Evolutionary conservation across 148 eudicot species (phyloP).

Genomic region (Rhododendron ferrugineum): DNA sequence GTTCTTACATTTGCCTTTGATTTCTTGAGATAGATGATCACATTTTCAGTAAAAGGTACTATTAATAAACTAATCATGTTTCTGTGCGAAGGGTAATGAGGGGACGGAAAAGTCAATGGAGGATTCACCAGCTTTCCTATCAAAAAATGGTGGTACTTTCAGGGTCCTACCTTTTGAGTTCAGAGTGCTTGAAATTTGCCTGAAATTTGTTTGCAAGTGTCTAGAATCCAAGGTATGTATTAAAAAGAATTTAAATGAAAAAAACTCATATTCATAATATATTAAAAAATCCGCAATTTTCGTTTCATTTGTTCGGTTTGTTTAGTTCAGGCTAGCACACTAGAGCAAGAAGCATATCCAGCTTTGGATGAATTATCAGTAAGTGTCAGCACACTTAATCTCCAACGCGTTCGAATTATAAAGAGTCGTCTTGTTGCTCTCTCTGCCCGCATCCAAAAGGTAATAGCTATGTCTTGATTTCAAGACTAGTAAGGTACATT

Average conservation of each 20-base stretch:
- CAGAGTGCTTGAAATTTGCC: conserved; percentile 9
- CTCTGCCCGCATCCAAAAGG: conserved; percentile 43
- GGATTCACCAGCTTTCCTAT: not conserved
- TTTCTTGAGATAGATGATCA: not conserved
- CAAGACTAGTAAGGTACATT: not conserved
- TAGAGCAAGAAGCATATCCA: conserved; percentile 45
- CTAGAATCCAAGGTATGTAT: conserved; percentile 4
- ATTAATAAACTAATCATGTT: not conserved
- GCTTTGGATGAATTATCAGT: conserved; percentile 37
- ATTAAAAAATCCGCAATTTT: not conserved
- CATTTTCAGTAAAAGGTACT: not conserved
- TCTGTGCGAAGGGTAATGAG: not conserved
- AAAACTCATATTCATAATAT: not conserved
- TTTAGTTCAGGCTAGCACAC: conserved; percentile 9
- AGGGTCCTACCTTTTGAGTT: not conserved
- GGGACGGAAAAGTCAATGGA: not conserved
- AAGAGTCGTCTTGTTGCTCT: conserved; percentile 39
- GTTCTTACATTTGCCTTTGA: not conserved
- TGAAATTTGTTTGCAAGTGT: not conserved
- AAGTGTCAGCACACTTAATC: conserved; percentile 32
- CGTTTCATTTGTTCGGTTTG: not conserved
- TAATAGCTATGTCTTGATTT: not conserved
- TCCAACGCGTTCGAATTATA: conserved; percentile 40
- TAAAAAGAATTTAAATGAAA: not conserved
- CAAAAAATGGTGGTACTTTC: not conserved